Conservation (phyloP, 2,329 filamentous ascomycete genomes). For the Pyrenochaeta sp. region DNA sequence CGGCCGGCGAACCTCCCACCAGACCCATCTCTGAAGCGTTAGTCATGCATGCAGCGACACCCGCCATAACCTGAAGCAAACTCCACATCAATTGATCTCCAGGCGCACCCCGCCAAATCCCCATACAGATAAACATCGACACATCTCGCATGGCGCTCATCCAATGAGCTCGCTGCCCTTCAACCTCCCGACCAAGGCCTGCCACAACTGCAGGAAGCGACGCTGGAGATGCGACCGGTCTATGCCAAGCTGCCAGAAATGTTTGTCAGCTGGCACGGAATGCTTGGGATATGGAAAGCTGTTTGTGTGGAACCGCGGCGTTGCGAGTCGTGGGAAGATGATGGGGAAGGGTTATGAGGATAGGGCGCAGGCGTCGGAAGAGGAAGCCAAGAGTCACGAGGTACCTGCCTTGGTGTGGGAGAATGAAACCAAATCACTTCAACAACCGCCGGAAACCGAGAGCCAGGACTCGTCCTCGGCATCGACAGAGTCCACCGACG, state of each 20-base stretch:
- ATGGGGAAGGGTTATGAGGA: slow-evolving; percentile 63
- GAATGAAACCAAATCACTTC: slow-evolving; percentile 6
- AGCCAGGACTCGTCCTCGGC: background rate
- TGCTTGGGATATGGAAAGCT: slow-evolving; percentile 70
- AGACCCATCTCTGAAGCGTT: slow-evolving; percentile 14
- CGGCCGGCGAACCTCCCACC: slow-evolving; percentile 2
- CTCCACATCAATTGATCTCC: background rate
- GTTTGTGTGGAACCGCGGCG: slow-evolving; percentile 66
- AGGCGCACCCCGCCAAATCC: slow-evolving; percentile 4
- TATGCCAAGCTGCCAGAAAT: slow-evolving; percentile 68
- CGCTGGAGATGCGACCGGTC: slow-evolving; percentile 70
- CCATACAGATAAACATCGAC: slow-evolving; percentile 32
- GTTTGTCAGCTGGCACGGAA: slow-evolving; percentile 62
- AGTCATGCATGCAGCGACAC: slow-evolving; percentile 18
- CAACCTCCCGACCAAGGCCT: slow-evolving; percentile 53
- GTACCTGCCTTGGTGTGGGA: slow-evolving; percentile 29
- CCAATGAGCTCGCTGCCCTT: slow-evolving; percentile 43
- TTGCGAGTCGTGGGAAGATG: slow-evolving; percentile 62
- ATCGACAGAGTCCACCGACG: background rate
- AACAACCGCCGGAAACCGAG: slow-evolving; percentile 4
- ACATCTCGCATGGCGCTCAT: slow-evolving; percentile 40
- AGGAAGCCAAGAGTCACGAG: slow-evolving; percentile 34
- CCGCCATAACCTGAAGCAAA: slow-evolving; percentile 15
- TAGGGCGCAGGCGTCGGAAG: slow-evolving; percentile 20
- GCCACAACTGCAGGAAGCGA: slow-evolving; percentile 69